Evolutionary conservation across 2,329 filamentous ascomycete genomes (phyloP).

Genomic region (Xylaria arbuscula): DNA sequence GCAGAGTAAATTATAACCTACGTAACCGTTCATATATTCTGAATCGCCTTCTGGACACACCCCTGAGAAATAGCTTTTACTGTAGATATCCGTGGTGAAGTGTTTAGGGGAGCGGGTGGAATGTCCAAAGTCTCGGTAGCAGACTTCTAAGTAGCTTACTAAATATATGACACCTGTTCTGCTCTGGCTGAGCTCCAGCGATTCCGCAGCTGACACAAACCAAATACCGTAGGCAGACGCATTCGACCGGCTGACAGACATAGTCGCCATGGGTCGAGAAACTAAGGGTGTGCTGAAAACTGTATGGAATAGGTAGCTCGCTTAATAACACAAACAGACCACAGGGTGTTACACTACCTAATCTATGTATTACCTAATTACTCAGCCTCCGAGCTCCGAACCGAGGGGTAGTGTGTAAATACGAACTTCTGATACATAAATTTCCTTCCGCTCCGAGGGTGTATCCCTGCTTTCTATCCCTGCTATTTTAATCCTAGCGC

Average conservation of each 20-base stretch:
- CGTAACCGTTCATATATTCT: background rate
- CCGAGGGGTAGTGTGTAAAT: slow-evolving; percentile 1
- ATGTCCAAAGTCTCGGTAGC: background rate
- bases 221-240: background rate
- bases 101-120: background rate
- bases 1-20: background rate
- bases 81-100: background rate
- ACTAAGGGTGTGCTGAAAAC: background rate
- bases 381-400: slow-evolving; percentile 6
- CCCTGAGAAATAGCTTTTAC: background rate
- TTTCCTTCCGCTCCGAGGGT: background rate
- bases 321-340: background rate
- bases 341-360: slow-evolving; percentile 2
- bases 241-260: background rate
- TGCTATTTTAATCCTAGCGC: slow-evolving; percentile 10
- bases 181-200: background rate
- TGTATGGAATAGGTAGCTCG: background rate
- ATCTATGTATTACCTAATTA: background rate
- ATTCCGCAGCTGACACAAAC: background rate
- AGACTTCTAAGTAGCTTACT: background rate
- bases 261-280: background rate
- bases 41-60: background rate
- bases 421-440: background rate
- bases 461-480: background rate
- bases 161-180: background rate